These are phyloP conservation scores for Knoxdaviesia proteae DNA, from an alignment of 2,329 filamentous ascomycete genomes.

Conservation along the genomic window DNA sequence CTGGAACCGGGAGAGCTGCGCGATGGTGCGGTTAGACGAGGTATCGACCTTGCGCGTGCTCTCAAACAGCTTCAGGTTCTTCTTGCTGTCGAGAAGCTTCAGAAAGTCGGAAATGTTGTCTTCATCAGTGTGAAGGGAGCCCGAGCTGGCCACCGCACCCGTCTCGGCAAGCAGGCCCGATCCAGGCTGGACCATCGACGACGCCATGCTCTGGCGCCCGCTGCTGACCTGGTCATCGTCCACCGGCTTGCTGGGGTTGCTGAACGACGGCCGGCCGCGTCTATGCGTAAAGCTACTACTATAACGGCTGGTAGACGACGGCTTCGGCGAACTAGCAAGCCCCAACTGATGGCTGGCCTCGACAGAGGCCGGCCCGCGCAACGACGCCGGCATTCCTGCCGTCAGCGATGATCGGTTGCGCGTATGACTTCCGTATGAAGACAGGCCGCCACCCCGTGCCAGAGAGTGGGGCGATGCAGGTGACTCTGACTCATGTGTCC, in stretches of 20 bases:
- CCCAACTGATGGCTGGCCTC: constrained; percentile 38
- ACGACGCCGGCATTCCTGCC: constrained; percentile 52
- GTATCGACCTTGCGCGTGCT: constrained; percentile 40
- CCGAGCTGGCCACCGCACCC: constrained; percentile 42
- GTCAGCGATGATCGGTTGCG: constrained; percentile 52
- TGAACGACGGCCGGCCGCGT: constrained; percentile 55
- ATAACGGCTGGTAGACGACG: constrained; percentile 59
- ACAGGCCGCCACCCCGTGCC: no score
- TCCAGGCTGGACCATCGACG: constrained; percentile 49
- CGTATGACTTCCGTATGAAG: constrained; percentile 16
- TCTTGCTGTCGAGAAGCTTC: constrained; percentile 70
- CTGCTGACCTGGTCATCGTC: constrained; percentile 64
- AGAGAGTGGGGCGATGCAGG: constrained; percentile 32
- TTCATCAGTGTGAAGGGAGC: constrained; percentile 55
- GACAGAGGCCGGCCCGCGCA: constrained; percentile 38
- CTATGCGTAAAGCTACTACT: constrained; percentile 90
- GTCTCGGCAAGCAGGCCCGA: constrained; percentile 60
- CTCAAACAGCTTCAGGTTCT: constrained; percentile 67
- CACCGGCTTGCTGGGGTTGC: constrained; percentile 41
- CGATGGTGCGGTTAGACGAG: constrained; percentile 53
- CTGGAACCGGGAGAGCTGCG: constrained; percentile 69
- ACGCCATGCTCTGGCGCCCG: constrained; percentile 55
- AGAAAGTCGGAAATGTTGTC: constrained; percentile 89
- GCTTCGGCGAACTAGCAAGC: constrained; percentile 56
- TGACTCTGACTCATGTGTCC: constrained; percentile 25